A percentile compares a stretch with the other conserved stretches of the same genome.
These are phyloP conservation scores for Saccharum officinarum DNA, from an alignment of 176 grass and related monocot species.

Conservation along the genomic window DNA sequence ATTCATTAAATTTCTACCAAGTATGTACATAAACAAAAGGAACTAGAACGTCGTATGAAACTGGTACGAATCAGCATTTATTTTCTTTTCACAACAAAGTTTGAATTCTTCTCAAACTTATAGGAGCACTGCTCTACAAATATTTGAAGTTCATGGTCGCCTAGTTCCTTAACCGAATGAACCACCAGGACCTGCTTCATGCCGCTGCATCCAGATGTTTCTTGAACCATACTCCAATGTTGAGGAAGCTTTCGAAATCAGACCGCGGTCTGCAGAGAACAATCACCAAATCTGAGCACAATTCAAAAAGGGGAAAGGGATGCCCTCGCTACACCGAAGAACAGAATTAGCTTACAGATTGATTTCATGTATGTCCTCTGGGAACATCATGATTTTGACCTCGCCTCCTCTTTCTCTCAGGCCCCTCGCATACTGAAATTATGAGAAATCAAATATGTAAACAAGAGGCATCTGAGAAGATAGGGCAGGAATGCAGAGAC, in stretches of 20 bases:
- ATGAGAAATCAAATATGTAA: background rate
- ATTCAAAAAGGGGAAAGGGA: background rate
- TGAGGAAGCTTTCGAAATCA: conserved; percentile 80
- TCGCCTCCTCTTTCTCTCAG: conserved; percentile 47
- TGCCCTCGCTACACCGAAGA: background rate
- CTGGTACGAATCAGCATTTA: background rate
- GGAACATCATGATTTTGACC: conserved; percentile 56
- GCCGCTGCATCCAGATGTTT: conserved; percentile 39
- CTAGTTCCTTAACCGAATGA: background rate
- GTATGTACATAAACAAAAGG: background rate
- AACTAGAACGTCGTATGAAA: background rate
- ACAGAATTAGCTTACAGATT: conserved; percentile 32
- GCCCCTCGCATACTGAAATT: conserved; percentile 47
- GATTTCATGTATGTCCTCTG: conserved; percentile 64
- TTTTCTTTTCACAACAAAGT: background rate
- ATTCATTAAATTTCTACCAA: background rate
- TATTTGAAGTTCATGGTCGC: background rate
- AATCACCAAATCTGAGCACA: background rate
- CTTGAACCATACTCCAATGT: conserved; percentile 94
- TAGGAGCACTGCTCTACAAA: background rate
- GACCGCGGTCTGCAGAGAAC: conserved; percentile 56
- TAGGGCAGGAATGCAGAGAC: background rate
- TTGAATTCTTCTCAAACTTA: background rate
- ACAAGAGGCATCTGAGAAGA: background rate
- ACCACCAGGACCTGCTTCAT: background rate